A percentile compares a stretch with the other conserved stretches of the same genome.
Conservation (phyloP, 2,329 filamentous ascomycete species). For the Gyromitra esculenta region DNA sequence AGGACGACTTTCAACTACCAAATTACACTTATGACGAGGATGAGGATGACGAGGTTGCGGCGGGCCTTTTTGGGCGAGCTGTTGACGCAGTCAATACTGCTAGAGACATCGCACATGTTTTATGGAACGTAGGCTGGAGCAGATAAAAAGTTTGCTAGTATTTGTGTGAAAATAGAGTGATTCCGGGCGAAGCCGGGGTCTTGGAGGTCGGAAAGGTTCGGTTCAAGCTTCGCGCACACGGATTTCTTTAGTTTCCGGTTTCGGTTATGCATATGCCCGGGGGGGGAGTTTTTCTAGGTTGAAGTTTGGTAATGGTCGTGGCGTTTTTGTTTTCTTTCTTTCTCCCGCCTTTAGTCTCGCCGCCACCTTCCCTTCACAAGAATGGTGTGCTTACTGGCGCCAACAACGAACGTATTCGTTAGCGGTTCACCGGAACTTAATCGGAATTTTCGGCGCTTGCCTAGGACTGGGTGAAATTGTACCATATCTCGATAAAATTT, state of each 20-base stretch:
- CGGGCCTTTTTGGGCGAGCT: slow-evolving; percentile 57
- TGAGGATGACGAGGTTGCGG: slow-evolving; percentile 56
- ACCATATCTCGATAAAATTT: slow-evolving; percentile 43
- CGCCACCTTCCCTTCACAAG: slow-evolving; percentile 9
- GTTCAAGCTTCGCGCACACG: slow-evolving; percentile 31
- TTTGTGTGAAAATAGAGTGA: slow-evolving; percentile 3
- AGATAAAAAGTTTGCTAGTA: slow-evolving; percentile 48
- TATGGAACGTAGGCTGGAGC: slow-evolving; percentile 76
- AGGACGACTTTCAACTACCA: slow-evolving; percentile 52
- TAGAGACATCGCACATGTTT: slow-evolving; percentile 75
- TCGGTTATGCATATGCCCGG: slow-evolving; percentile 44
- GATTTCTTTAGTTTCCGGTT: slow-evolving; percentile 34
- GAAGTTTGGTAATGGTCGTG: slow-evolving; percentile 35
- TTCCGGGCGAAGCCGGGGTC: slow-evolving; percentile 32
- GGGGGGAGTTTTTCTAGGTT: slow-evolving; percentile 32
- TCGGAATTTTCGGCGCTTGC: slow-evolving; percentile 3
- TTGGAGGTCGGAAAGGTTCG: slow-evolving; percentile 17
- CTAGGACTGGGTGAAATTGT: slow-evolving; percentile 24
- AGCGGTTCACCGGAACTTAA: slow-evolving; percentile 1
- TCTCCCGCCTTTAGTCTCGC: slow-evolving; percentile 22
- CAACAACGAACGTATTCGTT: neutral
- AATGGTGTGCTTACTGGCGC: slow-evolving; percentile 22
- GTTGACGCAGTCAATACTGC: slow-evolving; percentile 70
- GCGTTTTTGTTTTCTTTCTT: slow-evolving; percentile 41
- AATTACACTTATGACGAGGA: slow-evolving; percentile 57